These are phyloP conservation scores for Eleusine indica DNA, from an alignment of 176 grass and related monocot species.

Conservation along the genomic window DNA sequence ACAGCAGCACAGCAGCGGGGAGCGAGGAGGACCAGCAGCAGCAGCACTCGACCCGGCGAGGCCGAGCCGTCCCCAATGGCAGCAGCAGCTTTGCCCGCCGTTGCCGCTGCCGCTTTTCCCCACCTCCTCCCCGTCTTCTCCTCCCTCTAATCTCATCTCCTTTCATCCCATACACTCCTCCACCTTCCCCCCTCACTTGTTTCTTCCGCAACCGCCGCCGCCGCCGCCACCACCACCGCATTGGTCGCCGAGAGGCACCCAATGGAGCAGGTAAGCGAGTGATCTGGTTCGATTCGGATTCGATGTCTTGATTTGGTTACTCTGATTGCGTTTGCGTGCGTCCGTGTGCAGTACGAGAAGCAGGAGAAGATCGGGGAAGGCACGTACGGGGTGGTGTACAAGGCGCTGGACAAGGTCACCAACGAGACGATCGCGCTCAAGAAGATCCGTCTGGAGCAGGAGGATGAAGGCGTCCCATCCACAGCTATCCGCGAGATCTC, in stretches of 20 bases:
- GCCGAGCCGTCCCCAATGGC: slow-evolving; percentile 44
- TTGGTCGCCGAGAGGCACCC: slow-evolving; percentile 16
- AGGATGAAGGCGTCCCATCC: slow-evolving; percentile 93
- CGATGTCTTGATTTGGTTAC: slow-evolving; percentile 1
- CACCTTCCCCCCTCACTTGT: background rate
- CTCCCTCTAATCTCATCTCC: slow-evolving; percentile 24
- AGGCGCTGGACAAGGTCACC: slow-evolving; percentile 67
- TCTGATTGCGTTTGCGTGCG: background rate
- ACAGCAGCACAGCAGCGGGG: background rate
- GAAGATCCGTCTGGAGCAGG: slow-evolving; percentile 97
- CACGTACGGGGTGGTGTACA: slow-evolving; percentile 98
- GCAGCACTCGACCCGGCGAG: slow-evolving; percentile 32
- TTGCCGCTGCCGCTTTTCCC: slow-evolving; percentile 31
- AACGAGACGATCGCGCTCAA: slow-evolving; percentile 97
- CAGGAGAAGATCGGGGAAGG: slow-evolving; percentile 96
- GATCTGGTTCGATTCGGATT: slow-evolving; percentile 21
- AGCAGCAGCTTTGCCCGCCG: slow-evolving; percentile 38
- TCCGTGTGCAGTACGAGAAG: slow-evolving; percentile 79
- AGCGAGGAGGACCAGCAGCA: slow-evolving; percentile 47
- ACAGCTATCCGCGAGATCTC: slow-evolving; percentile 98
- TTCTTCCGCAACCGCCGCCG: background rate
- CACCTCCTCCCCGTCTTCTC: slow-evolving; percentile 10
- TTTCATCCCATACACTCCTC: background rate
- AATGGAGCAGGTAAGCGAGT: slow-evolving; percentile 86
- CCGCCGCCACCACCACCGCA: slow-evolving; percentile 6